These are phyloP conservation scores for Pleurotus citrinopileatus DNA, from an alignment of 768 basidiomycete genomes.

Conservation along the genomic window DNA sequence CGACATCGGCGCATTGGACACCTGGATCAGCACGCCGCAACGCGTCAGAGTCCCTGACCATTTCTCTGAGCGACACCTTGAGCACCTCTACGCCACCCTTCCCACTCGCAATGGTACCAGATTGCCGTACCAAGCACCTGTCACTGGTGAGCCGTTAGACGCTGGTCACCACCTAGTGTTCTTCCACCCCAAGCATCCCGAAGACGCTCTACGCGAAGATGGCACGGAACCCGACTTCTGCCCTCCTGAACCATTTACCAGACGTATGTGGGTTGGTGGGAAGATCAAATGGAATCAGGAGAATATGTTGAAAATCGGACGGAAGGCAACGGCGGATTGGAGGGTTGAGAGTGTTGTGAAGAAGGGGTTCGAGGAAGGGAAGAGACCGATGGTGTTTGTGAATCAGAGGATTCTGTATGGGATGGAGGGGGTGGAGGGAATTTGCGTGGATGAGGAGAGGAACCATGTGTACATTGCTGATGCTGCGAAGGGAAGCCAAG, in stretches of 20 bases:
- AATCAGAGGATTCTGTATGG: constrained; percentile 58
- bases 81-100: constrained; percentile 63
- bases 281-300: constrained; percentile 56
- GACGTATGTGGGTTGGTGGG: constrained; percentile 83
- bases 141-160: constrained; percentile 37
- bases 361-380: constrained; percentile 61
- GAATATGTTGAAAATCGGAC: constrained; percentile 50
- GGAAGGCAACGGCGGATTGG: constrained; percentile 44
- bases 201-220: constrained; percentile 52
- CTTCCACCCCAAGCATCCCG: constrained; percentile 66
- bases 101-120: constrained; percentile 65
- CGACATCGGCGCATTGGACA: background rate
- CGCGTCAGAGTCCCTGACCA: background rate
- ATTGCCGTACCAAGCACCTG: constrained; percentile 37
- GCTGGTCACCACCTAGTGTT: constrained; percentile 72
- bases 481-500: constrained; percentile 25
- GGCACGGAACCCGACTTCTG: constrained; percentile 72
- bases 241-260: constrained; percentile 69
- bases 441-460: constrained; percentile 62
- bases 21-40: background rate
- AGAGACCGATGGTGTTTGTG: constrained; percentile 69
- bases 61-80: constrained; percentile 35
- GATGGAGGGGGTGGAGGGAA: constrained; percentile 34
- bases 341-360: constrained; percentile 52
- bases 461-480: constrained; percentile 61